Evolutionary conservation across 2,329 filamentous ascomycete genomes (phyloP).

Genomic region (Fusarium buxicola): DNA sequence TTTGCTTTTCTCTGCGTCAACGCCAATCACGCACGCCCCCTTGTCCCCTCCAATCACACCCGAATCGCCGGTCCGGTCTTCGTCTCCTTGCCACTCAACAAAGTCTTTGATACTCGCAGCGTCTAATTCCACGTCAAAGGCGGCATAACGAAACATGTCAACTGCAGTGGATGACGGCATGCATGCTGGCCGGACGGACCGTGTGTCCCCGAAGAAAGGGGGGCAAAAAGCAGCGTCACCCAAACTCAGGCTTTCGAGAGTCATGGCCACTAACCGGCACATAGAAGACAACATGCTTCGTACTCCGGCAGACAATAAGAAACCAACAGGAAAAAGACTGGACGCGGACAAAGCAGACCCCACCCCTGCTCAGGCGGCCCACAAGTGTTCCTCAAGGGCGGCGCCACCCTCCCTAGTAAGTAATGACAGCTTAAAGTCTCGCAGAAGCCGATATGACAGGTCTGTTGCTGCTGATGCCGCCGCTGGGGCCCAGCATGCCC

Average conservation of each 20-base stretch:
- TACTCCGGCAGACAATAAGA: slow-evolving; percentile 3
- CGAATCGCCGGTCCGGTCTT: slow-evolving; percentile 25
- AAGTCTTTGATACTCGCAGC: slow-evolving; percentile 12
- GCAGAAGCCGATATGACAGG: slow-evolving; percentile 52
- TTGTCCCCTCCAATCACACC: slow-evolving; percentile 15
- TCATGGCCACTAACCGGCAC: slow-evolving; percentile 8
- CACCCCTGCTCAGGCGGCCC: slow-evolving; percentile 38
- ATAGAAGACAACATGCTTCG: slow-evolving; percentile 14
- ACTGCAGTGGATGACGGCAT: slow-evolving; percentile 6
- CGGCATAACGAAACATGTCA: slow-evolving; percentile 11
- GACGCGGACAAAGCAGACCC: slow-evolving; percentile 29
- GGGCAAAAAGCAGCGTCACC: neutral
- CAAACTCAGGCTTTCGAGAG: neutral
- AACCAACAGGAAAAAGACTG: slow-evolving; percentile 1
- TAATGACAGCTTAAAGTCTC: slow-evolving; percentile 46
- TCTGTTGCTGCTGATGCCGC: slow-evolving; percentile 43
- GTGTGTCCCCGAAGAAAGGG: neutral
- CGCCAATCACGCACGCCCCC: slow-evolving; percentile 18
- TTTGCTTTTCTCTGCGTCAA: slow-evolving; percentile 41
- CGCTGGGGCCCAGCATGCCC: slow-evolving; percentile 40
- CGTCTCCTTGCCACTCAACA: slow-evolving; percentile 27
- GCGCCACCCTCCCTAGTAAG: slow-evolving; percentile 42
- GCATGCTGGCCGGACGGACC: neutral
- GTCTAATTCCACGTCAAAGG: slow-evolving; percentile 17
- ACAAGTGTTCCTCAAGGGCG: slow-evolving; percentile 36